Base-by-base conservation (phyloP, 73 alveolate species). In the Paramecium sexaurelia region DNA sequence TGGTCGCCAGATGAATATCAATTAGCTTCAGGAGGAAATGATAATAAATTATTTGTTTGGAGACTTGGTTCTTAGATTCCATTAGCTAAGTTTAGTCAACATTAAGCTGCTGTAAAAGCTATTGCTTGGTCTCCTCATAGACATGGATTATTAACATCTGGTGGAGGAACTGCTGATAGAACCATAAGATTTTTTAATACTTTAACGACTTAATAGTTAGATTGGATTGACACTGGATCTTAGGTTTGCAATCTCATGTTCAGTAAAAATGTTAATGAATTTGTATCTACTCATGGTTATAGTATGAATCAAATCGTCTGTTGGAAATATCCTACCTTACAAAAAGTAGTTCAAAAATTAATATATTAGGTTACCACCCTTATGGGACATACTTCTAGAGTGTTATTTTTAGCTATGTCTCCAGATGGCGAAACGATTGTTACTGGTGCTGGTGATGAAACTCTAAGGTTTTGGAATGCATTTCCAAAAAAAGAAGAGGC, bases 371-470 rank as follows among this genome's bases (percentile, higher is more conserved):
- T 71, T 8, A 82, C 95, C 22, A 96, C 99, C 11, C 92, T 99
- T 87, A 98, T 98, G 56, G 99, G 99, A 26, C 99, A 99, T 95
- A 97, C 99, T 43, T 94, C 95, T 41, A 94, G 99, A 78, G 99
- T 99, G 7, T 95, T 99, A 27, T 97, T 98, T 92, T 88, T 98
- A 92, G 99, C 99, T 1, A 95, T 97, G 93, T 95, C 98, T 22
- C 99, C 99, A 13, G 99, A 98, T 90, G 98, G 99, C 26, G 98
- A 97, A 91, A 97, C 94, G 11, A 91, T 96, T 19, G 99, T 94
- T 17, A 99, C 99, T 7, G 99, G 99, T 3, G 99, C 99, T 1
- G 99, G 99, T 6, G 99, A 99, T 93, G 99, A 99, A 93, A 99
- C 99, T 22, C 92, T 99, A 11, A 96, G 99, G 93, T 99, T 99